Evolutionary conservation across 2,329 filamentous ascomycete genomes (phyloP), one percentile per base, ranked within the genome.

Genomic region (Xenoacremonium recifei): DNA sequence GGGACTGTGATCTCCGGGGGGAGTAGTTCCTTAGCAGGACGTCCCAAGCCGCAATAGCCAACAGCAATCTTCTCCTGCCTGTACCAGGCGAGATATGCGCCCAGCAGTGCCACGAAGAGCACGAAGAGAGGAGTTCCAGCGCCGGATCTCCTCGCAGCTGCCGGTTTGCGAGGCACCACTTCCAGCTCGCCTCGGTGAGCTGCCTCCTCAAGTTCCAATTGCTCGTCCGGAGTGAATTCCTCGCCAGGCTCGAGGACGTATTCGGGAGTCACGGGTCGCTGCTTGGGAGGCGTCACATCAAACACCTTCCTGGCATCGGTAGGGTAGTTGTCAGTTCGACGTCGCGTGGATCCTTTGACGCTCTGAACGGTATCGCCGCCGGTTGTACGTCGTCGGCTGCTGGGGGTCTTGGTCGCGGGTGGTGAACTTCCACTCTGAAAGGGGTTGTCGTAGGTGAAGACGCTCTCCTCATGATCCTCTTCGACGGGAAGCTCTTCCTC

Each of bases 1-100:
- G 92, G 91, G 15, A 96, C 65, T 1, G 70, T 67, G 27, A 74
- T 55, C 18, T 75, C 65, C 10, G 64, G 60, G 10, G 76, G 75
- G 15, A 80, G 62, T 21, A 81, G 59, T 50, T 71, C 59, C 21
- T 67, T 71, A 3, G 75, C 79, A 35, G 80, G 73, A 39, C 84
- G 80, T 18, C 87, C 93, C 39, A 95, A 79, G 11, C 91, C 90
- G 62, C 93, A 99, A 61, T 95, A 99, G 23, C 95, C 93, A 16
- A 97, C 89, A 13, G 89, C 86, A n/a, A 96, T 73, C 74, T 97
- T 97, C 67, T 99, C 93, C 61, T 96, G 89, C 36, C 92, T 78
- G 71, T 91, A 99, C 79, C 91, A 93, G 7, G 80, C 80, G 21
- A 77, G 85, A 50, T 95, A 89, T 1, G 85, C 82, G 21, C 78